Conservation (phyloP, 192 early-diverging fungal genomes). For the Phycomyces blakesleeanus region DNA sequence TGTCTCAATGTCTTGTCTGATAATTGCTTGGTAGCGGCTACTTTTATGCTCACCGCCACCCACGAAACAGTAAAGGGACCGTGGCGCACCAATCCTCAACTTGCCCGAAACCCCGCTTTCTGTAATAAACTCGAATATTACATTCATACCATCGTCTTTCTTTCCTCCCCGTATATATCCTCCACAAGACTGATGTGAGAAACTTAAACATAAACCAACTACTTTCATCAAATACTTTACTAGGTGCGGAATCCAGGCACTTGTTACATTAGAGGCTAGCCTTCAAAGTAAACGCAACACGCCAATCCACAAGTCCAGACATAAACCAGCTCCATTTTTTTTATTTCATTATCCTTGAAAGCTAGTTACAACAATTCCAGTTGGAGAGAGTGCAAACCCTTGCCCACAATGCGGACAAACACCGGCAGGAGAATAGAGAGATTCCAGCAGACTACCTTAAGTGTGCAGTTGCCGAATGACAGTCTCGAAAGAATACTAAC, state of each 20-base stretch:
- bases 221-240: background rate
- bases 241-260: too few species aligned
- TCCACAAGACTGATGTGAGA: background rate
- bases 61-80: background rate
- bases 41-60: background rate
- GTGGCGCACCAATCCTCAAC: slow-evolving; percentile 10
- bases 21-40: slow-evolving; percentile 1
- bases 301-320: background rate
- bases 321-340: too few species aligned
- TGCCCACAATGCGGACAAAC: background rate
- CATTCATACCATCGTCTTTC: background rate
- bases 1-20: too few species aligned
- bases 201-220: background rate
- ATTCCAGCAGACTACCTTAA: background rate
- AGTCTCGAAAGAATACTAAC: background rate
- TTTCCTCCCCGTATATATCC: background rate
- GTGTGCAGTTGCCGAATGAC: background rate
- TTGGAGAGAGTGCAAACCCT: background rate
- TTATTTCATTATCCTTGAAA: background rate
- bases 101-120: background rate
- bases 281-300: slow-evolving; percentile 3
- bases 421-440: background rate
- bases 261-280: too few species aligned
- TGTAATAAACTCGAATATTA: background rate
- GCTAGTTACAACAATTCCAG: background rate